phyloP scores from a whole-genome alignment of 495 filamentous ascomycete genomes.

The Sordaria brevicollis region DNA sequence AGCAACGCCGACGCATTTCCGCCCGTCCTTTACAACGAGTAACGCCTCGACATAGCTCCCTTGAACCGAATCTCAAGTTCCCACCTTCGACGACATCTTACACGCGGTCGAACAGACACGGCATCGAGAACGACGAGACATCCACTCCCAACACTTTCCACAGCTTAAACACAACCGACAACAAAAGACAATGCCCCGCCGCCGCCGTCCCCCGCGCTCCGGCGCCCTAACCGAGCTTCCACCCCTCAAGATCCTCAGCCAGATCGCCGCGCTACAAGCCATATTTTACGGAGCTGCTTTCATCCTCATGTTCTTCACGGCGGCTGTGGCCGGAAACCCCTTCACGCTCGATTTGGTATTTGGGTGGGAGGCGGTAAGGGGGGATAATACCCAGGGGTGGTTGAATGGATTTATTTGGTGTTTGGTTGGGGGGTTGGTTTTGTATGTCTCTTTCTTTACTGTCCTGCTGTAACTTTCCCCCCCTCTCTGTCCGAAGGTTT shows the following conservation, averaged over 20 bases:
- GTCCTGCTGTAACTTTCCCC: not conserved
- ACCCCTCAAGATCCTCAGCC: conserved; percentile 72
- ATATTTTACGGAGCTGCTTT: conserved; percentile 71
- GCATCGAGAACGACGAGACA: not conserved
- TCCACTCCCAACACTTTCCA: too few relatives aligned
- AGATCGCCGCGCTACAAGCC: conserved; percentile 77
- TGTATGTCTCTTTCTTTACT: conserved; percentile 45
- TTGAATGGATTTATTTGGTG: conserved; percentile 81
- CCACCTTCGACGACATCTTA: not conserved
- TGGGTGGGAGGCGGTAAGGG: conserved; percentile 70
- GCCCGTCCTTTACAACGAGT: not conserved
- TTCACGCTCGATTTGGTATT: conserved; percentile 66
- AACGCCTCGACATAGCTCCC: not conserved
- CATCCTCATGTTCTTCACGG: conserved; percentile 77
- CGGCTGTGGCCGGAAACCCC: conserved; percentile 64
- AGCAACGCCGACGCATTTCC: not conserved
- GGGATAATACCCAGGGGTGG: conserved; percentile 90
- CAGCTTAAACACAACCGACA: not conserved
- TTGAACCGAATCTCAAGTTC: not conserved
- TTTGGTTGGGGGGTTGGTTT: conserved; percentile 57
- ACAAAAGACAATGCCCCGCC: conserved; percentile 50
- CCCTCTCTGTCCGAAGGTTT: not conserved
- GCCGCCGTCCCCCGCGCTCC: conserved; percentile 65
- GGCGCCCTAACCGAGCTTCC: conserved; percentile 74
- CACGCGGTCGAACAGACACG: too few relatives aligned